A percentile compares a stretch with the other conserved stretches of the same genome.
Evolutionary conservation across 768 basidiomycete species (phyloP).

Genomic region (Naganishia kalamii): DNA sequence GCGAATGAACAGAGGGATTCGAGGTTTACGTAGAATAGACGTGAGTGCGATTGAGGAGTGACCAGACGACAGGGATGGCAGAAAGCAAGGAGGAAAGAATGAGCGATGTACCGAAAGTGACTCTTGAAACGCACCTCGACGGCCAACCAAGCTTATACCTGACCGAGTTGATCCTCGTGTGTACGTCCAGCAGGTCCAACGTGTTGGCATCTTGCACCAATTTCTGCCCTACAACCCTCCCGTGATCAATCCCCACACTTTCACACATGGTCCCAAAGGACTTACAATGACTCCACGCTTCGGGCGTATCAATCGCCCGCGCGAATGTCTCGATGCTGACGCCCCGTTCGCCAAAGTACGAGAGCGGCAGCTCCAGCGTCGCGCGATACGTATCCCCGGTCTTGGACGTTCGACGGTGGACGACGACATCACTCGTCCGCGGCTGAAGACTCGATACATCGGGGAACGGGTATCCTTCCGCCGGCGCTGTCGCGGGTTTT

Average conservation of each 20-base stretch:
- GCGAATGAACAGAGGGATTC: not conserved
- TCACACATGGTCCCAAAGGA: not conserved
- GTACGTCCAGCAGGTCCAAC: conserved; percentile 77
- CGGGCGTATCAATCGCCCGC: conserved; percentile 78
- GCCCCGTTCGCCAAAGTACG: conserved; percentile 57
- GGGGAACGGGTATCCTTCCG: not conserved
- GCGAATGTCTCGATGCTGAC: conserved; percentile 62
- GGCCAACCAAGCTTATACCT: conserved; percentile 94
- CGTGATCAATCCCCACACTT: not conserved
- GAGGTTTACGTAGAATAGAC: not conserved
- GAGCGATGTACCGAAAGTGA: not conserved
- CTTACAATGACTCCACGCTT: conserved; percentile 62
- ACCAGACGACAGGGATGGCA: not conserved
- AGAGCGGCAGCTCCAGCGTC: conserved; percentile 66
- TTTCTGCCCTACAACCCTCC: conserved; percentile 62
- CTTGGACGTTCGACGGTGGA: conserved; percentile 67
- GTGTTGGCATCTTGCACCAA: conserved; percentile 78
- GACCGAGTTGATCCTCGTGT: conserved; percentile 78
- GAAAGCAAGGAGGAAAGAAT: not conserved
- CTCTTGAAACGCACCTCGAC: conserved; percentile 63
- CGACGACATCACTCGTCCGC: not conserved
- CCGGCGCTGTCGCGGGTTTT: not conserved
- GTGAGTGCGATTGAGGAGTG: not conserved
- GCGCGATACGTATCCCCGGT: conserved; percentile 75
- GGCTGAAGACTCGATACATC: not conserved